Evolutionary conservation across 2,329 filamentous ascomycete species (phyloP).

Genomic region (Dryadomyces sulphureus): DNA sequence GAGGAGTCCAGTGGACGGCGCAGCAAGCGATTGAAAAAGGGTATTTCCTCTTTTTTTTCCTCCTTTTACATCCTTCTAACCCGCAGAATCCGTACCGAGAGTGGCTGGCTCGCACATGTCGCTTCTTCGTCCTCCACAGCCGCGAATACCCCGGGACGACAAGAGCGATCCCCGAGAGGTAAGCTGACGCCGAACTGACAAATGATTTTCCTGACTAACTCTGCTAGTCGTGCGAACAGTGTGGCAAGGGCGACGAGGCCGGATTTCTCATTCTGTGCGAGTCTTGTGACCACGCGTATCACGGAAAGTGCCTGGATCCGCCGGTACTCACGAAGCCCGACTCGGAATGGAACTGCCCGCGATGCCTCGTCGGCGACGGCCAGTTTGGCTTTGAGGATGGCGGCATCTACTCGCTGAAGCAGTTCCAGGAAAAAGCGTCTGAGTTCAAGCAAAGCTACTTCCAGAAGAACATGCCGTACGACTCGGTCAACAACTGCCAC

Average conservation of each 20-base stretch:
- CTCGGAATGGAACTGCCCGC: conserved; percentile 87
- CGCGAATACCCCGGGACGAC: conserved; percentile 45
- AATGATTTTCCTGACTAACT: background rate
- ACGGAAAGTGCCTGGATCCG: conserved; percentile 79
- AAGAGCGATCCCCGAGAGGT: conserved; percentile 27
- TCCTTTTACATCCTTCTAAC: background rate
- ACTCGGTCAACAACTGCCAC: conserved; percentile 67
- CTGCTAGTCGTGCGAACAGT: conserved; percentile 67
- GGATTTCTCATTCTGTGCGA: conserved; percentile 68
- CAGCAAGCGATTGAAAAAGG: conserved; percentile 87
- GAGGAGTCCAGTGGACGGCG: conserved; percentile 62
- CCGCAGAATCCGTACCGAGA: conserved; percentile 53
- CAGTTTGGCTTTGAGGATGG: conserved; percentile 98
- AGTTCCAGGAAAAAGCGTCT: conserved; percentile 91
- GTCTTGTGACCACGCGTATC: conserved; percentile 78
- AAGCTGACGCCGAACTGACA: background rate
- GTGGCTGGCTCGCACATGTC: conserved; percentile 97
- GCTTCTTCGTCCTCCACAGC: conserved; percentile 69
- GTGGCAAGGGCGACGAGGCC: conserved; percentile 62
- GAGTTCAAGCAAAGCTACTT: conserved; percentile 95
- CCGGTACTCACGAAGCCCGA: conserved; percentile 64
- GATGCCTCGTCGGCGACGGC: conserved; percentile 88
- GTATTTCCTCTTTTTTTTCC: conserved; percentile 23
- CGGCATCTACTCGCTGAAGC: conserved; percentile 82
- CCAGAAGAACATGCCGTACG: conserved; percentile 75